These are phyloP conservation scores for Sclerotiophoma versabilis DNA, from an alignment of 2,329 filamentous ascomycete genomes.

Conservation along the genomic window DNA sequence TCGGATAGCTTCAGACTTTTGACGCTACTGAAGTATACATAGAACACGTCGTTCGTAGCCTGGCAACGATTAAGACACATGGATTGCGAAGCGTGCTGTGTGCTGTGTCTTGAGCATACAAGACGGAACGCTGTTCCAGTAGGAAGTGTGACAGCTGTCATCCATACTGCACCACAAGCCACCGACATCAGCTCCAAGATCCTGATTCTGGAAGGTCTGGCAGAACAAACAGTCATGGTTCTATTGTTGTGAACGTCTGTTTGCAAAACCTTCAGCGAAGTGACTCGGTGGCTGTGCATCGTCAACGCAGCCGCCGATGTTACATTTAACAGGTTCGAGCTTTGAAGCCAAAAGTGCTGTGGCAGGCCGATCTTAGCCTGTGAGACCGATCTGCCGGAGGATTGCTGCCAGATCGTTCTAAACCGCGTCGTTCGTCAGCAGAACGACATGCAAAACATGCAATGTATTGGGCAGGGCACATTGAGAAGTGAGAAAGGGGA, in stretches of 20 bases:
- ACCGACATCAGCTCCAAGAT: constrained; percentile 13
- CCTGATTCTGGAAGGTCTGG: constrained; percentile 2
- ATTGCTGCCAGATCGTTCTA: constrained; percentile 8
- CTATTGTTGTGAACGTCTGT: background rate
- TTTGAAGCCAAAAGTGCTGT: constrained; percentile 7
- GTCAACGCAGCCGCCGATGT: constrained; percentile 16
- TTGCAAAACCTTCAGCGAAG: background rate
- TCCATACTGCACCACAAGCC: constrained; percentile 9
- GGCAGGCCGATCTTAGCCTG: constrained; percentile 17
- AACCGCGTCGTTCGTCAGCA: background rate
- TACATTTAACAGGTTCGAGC: constrained; percentile 8
- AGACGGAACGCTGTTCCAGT: constrained; percentile 6
- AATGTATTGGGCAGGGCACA: constrained; percentile 5
- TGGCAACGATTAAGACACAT: background rate
- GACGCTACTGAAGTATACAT: too few relatives aligned
- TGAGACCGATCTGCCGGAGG: constrained; percentile 10
- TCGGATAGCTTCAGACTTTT: too few relatives aligned
- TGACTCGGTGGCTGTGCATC: constrained; percentile 12
- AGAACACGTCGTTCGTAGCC: background rate
- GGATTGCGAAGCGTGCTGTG: background rate
- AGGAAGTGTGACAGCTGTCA: constrained; percentile 16
- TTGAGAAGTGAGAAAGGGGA: constrained; percentile 8
- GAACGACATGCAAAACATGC: background rate
- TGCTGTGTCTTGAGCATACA: background rate
- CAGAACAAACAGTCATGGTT: background rate